A percentile compares a stretch with the other conserved stretches of the same genome.
Evolutionary conservation across 257 asterid species (phyloP).

Genomic region (Petunia secreta): DNA sequence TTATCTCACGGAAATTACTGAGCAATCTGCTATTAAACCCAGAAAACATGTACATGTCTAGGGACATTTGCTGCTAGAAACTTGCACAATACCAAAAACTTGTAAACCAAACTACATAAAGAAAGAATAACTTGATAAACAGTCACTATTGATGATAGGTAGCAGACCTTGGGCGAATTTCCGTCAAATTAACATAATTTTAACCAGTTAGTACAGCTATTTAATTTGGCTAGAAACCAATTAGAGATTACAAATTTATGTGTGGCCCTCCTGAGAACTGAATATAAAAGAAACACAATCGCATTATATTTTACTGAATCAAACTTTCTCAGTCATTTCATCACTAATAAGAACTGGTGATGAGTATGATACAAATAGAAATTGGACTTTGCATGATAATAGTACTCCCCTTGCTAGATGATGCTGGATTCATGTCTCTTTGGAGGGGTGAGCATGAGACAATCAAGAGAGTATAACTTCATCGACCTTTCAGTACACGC

Average conservation of each 20-base stretch:
- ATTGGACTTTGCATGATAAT: not conserved
- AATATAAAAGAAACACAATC: not conserved
- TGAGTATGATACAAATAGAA: not conserved
- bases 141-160: too few species aligned
- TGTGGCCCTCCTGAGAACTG: not conserved
- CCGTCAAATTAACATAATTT: too few species aligned
- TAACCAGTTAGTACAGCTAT: not conserved
- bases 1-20: too few species aligned
- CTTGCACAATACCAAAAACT: too few species aligned
- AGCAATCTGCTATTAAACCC: too few species aligned
- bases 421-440: not conserved
- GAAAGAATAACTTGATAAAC: too few species aligned
- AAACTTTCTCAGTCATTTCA: not conserved
- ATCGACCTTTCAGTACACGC: slow-evolving; percentile 26
- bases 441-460: not conserved
- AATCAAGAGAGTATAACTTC: not conserved
- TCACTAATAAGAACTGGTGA: not conserved
- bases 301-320: not conserved
- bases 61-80: too few species aligned
- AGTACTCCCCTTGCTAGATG: not conserved
- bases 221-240: not conserved
- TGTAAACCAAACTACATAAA: too few species aligned
- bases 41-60: too few species aligned
- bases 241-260: not conserved
- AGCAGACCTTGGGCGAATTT: too few species aligned